phyloP scores from a whole-genome alignment of 306 rosid genomes.

The Gastrolobium villosum region DNA sequence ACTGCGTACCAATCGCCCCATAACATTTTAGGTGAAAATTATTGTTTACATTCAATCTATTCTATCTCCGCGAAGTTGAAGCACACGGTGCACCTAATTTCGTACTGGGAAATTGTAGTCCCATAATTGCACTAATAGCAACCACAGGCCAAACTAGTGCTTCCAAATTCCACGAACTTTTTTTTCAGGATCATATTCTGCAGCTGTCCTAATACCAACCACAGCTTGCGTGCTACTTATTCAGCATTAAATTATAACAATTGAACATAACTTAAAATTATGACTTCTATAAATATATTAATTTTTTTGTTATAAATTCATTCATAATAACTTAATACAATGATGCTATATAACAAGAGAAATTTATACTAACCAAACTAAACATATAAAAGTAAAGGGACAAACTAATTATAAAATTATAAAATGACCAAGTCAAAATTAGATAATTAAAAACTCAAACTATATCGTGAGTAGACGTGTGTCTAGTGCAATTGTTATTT shows the following conservation, averaged over 20 bases:
- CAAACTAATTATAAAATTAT: too few relatives aligned
- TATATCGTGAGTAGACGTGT: neutral
- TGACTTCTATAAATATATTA: neutral
- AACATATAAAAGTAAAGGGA: too few relatives aligned
- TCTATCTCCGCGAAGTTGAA: neutral
- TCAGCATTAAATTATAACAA: neutral
- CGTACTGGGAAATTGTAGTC: neutral
- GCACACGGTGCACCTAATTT: neutral
- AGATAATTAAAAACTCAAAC: neutral
- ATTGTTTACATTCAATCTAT: too few relatives aligned
- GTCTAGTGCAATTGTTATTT: neutral
- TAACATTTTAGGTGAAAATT: too few relatives aligned
- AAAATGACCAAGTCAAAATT: neutral
- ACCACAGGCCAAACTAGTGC: neutral
- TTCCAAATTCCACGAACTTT: neutral
- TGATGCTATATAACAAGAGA: neutral
- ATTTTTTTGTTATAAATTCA: too few relatives aligned
- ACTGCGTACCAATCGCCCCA: too few relatives aligned
- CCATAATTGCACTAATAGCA: neutral
- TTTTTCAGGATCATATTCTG: neutral
- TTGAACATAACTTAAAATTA: neutral
- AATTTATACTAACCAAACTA: too few relatives aligned
- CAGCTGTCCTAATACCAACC: neutral
- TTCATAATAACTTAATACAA: too few relatives aligned
- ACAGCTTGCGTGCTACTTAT: neutral